Evolutionary conservation across 306 rosid species (phyloP).

Genomic region (peach (Prunus persica)): Prunus_persica_NCBIv2 NC_034012.1:24604501-24605000

Average conservation of each 20-base stretch:
- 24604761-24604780: background rate
- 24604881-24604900: background rate
- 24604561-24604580: no score
- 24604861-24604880: background rate
- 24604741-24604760: no score
- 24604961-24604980: no score
- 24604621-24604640: background rate
- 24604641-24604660: background rate
- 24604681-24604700: background rate
- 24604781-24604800: background rate
- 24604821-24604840: background rate
- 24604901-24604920: background rate
- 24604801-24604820: background rate
- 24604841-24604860: background rate
- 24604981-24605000: no score
- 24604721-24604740: background rate
- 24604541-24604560: background rate
- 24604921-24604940: background rate
- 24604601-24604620: no score
- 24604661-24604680: background rate
- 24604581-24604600: no score
- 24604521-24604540: background rate
- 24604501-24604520: conserved; percentile 46
- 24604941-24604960: no score
- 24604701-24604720: background rate